Evolutionary conservation across 331 rosid species (phyloP), one percentile per base, ranked within the genome.

Genomic region (Arachis monticola): DNA sequence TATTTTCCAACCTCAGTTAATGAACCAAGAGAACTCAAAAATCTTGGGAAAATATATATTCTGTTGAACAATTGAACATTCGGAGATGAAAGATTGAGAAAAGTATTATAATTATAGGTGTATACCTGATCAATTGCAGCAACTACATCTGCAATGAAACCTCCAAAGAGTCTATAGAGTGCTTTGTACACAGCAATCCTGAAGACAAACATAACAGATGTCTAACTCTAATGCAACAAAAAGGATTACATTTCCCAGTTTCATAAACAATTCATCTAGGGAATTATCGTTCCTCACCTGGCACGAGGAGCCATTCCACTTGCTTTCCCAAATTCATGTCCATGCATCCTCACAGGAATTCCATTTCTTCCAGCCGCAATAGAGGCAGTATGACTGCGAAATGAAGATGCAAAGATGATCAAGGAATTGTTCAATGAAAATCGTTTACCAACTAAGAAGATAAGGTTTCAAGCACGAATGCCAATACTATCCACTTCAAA

Each of bases 261-360:
- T 73, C 40, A 35, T 56, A 55, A 57, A 31, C 30, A 60, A 32
- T 69, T 35, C 50, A 35, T 2, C 40, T 35, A 35, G 40, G 55
- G 70, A 48, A 45, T 46, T 46, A 67, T 69, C 76, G 50, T 69
- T 83, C 80, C 88, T 87, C 82, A 90, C 99, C 99, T 95, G 67
- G 99, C 97, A 77, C 98, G 98, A 48, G 99, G 99, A 83, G 99
- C 99, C 99, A 95, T 95, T 80, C 99, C 99, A 77, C 99, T 95
- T 55, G 99, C 99, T 85, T 85, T 95, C 45, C 99, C 99, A 77
- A 92, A 90, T 84, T 95, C 99, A 84, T 92, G 89, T 51, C 99
- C 99, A 63, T 90, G 60, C 91, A 95, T 74, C 87, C 92, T 89
- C 74, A 95, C 98, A 72, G 98, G 96, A 67, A 95, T 87, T 78